phyloP scores from a whole-genome alignment of 1,284 basidiomycete genomes.

The Xanthoconium separans region DNA sequence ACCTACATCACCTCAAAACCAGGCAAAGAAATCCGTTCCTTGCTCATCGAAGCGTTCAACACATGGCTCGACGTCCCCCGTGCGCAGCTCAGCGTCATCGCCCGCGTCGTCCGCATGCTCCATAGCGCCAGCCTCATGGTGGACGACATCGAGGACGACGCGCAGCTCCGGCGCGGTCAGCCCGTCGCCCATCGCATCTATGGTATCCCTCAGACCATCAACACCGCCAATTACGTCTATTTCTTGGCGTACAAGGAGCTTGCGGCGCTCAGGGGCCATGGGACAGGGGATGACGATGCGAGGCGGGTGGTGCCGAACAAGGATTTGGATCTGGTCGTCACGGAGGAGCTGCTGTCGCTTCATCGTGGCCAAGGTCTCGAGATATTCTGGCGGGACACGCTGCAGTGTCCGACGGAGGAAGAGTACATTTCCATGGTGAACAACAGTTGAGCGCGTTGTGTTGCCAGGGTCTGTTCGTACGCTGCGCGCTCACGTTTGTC shows the following conservation, averaged over 20 bases:
- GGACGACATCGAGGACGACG: slow-evolving; percentile 91
- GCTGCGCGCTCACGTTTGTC: too few relatives aligned
- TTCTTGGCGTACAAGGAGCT: slow-evolving; percentile 80
- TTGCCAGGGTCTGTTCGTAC: too few relatives aligned
- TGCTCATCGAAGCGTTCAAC: slow-evolving; percentile 59
- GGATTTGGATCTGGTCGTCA: slow-evolving; percentile 70
- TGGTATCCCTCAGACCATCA: slow-evolving; percentile 89
- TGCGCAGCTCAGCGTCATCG: slow-evolving; percentile 72
- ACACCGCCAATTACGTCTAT: slow-evolving; percentile 96
- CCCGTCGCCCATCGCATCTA: too few relatives aligned
- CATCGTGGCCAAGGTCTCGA: slow-evolving; percentile 97
- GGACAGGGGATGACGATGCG: not conserved
- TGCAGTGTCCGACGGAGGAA: slow-evolving; percentile 40
- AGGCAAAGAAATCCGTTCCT: slow-evolving; percentile 91
- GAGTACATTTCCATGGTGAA: slow-evolving; percentile 73
- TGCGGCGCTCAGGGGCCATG: slow-evolving; percentile 49
- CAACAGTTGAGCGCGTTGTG: slow-evolving; percentile 79
- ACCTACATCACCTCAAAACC: slow-evolving; percentile 83
- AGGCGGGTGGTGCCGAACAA: slow-evolving; percentile 17
- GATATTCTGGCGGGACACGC: slow-evolving; percentile 89
- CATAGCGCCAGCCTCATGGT: slow-evolving; percentile 95
- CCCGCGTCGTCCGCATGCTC: slow-evolving; percentile 84
- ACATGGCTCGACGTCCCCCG: slow-evolving; percentile 84
- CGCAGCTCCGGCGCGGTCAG: too few relatives aligned
- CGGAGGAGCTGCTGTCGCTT: slow-evolving; percentile 87